Base-by-base conservation (phyloP, 2,329 filamentous ascomycete species). In the Talaromyces funiculosus region DNA sequence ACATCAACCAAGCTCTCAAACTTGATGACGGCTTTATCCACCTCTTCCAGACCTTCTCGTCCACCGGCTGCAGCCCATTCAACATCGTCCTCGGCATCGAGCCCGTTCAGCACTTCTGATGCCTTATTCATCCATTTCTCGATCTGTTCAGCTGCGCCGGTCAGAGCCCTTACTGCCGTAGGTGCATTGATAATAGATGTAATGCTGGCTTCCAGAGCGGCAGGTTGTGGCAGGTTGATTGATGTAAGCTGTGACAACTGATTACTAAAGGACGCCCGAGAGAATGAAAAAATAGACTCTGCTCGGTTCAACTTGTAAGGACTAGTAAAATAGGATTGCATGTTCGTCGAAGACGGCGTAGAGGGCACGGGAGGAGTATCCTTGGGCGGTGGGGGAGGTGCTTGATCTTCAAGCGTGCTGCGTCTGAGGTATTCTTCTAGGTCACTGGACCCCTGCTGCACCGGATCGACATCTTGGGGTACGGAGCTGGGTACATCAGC, bases 71-170 rank as follows among this genome's bases (percentile, higher is more conserved):
- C 84, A 8, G 85, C 92, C 94, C 94, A 99, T 74, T 97, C 93
- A 16, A 97, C 92, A 71, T 99, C 94, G 73, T 97, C 94, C 64
- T 97, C 93, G 57, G 92, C 92, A 72, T 97, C 92, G 43, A 99
- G 80, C 4, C 92, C 92, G 59, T 85, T 84, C 57, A 99, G 86
- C 33, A 97, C 92, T 68, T 96, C 91, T 0, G 88, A 88, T 0
- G 93, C 93, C 73, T 97, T 97, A 64, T 84, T 84, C 70, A 97
- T 96, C 94, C 94, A 99, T 69, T 89, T 88, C 64, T 89, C 84
- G 66, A 99, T 97, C 74, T 97, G 92, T 63, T 95, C 90, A 4
- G 92, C 91, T 10, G 93, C 91, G 66, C 90, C 89, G 65, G 90
- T 88, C 59, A 97, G 82, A 0, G 92, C 91, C 62, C 86, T 89